Conservation (phyloP, 345 rosid species). For the Populus ilicifolia region DNA sequence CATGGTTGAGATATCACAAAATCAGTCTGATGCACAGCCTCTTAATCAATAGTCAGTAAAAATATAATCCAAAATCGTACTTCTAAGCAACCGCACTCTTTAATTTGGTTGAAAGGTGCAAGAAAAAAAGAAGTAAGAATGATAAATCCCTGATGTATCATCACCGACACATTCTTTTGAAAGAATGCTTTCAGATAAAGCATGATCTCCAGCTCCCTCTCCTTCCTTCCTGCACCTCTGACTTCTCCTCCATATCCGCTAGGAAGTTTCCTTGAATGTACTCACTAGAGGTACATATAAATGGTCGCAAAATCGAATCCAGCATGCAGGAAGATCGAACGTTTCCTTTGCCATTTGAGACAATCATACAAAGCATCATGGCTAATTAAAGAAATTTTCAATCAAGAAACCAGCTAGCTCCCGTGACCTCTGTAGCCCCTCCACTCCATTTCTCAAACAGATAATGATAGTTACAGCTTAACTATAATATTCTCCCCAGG, state of each 20-base stretch:
- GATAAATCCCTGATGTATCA: not conserved
- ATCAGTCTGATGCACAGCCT: not conserved
- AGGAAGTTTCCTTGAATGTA: conserved; percentile 42
- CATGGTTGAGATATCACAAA: not conserved
- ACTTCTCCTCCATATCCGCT: not conserved
- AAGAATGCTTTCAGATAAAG: conserved; percentile 4
- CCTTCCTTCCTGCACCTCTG: not conserved
- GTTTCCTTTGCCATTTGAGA: not conserved
- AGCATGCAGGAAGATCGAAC: not conserved
- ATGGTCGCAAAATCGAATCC: conserved; percentile 17
- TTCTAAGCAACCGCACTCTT: not conserved
- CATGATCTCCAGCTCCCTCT: not conserved
- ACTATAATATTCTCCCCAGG: not conserved
- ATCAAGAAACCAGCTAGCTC: not conserved
- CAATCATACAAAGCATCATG: not conserved
- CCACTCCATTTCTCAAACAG: not conserved
- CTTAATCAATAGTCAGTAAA: not conserved
- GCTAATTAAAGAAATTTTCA: not conserved
- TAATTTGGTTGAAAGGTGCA: not conserved
- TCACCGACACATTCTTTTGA: not conserved
- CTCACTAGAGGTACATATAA: conserved; percentile 22
- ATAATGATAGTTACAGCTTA: not conserved
- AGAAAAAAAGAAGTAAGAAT: not conserved
- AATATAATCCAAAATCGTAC: too few species aligned
- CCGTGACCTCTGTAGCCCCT: not conserved